These are phyloP conservation scores for Clohesyomyces aquaticus DNA, from an alignment of 495 filamentous ascomycete genomes.

Conservation along the genomic window DNA sequence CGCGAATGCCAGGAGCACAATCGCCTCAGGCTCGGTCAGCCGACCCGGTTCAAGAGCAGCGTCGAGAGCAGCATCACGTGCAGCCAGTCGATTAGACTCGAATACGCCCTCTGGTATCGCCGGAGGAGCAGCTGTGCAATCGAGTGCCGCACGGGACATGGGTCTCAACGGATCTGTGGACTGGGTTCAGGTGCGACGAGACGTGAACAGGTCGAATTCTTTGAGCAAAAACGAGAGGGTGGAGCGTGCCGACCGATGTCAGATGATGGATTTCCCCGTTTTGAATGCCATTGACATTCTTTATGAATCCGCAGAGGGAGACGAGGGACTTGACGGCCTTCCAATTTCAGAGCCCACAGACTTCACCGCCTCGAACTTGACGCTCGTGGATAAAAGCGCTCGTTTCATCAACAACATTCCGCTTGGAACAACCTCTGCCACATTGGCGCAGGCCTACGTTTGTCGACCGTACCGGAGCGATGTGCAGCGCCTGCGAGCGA, in stretches of 20 bases:
- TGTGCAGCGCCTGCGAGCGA: slow-evolving; percentile 87
- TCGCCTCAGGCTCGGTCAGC: slow-evolving; percentile 63
- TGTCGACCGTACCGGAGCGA: slow-evolving; percentile 95
- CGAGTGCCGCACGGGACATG: slow-evolving; percentile 62
- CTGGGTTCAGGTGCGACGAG: slow-evolving; percentile 94
- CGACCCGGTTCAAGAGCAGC: slow-evolving; percentile 38
- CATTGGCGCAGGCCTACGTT: slow-evolving; percentile 86
- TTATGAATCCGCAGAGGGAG: slow-evolving; percentile 82
- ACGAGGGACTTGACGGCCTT: slow-evolving; percentile 83
- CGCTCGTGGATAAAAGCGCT: slow-evolving; percentile 91
- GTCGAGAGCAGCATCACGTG: slow-evolving; percentile 37
- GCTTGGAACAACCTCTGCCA: slow-evolving; percentile 80
- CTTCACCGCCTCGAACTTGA: slow-evolving; percentile 76
- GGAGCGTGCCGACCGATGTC: slow-evolving; percentile 86
- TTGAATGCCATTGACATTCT: slow-evolving; percentile 88
- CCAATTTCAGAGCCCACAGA: slow-evolving; percentile 82
- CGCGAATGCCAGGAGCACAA: slow-evolving; percentile 84
- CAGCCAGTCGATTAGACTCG: slow-evolving; percentile 47
- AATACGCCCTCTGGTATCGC: slow-evolving; percentile 54
- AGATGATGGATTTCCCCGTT: slow-evolving; percentile 90
- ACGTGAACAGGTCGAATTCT: slow-evolving; percentile 93
- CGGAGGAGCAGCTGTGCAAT: slow-evolving; percentile 55
- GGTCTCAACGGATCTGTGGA: slow-evolving; percentile 68
- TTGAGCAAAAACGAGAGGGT: slow-evolving; percentile 83
- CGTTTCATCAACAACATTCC: slow-evolving; percentile 90